Percentiles rank a stretch among this genome's conserved stretches.
Evolutionary conservation across 441 rosid genomes (phyloP).

Genomic region (Geranium incanum): DNA sequence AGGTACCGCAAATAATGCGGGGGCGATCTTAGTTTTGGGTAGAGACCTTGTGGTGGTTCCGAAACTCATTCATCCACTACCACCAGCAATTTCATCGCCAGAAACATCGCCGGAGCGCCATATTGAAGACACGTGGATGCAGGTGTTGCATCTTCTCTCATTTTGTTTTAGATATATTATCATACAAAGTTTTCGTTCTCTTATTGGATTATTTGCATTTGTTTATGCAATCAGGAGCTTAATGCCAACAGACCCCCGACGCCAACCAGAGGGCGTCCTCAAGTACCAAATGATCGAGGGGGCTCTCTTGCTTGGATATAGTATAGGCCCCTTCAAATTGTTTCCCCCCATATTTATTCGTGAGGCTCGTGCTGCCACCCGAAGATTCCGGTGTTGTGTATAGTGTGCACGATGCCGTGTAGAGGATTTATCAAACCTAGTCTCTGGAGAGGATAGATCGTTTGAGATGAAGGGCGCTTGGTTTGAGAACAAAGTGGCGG

Average conservation of each 20-base stretch:
- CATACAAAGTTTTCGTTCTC: background rate
- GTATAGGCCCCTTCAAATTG: slow-evolving; percentile 24
- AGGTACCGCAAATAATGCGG: slow-evolving; percentile 98
- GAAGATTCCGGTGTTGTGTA: slow-evolving; percentile 32
- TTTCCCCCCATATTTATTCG: slow-evolving; percentile 18
- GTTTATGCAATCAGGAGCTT: slow-evolving; percentile 54
- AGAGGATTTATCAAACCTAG: background rate
- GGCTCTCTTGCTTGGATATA: slow-evolving; percentile 90
- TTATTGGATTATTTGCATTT: background rate
- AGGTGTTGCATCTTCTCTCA: slow-evolving; percentile 36
- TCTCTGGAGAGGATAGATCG: slow-evolving; percentile 3
- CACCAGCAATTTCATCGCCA: slow-evolving; percentile 79
- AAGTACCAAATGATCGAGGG: slow-evolving; percentile 55
- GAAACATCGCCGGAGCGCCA: slow-evolving; percentile 80
- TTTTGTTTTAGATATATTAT: background rate
- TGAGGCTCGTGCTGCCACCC: slow-evolving; percentile 29
- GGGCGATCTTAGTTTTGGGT: slow-evolving; percentile 93
- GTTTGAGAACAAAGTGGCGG: too few species aligned
- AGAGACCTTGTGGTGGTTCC: slow-evolving; percentile 98
- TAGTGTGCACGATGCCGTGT: slow-evolving; percentile 37
- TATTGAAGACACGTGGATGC: slow-evolving; percentile 97
- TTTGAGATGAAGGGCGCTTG: background rate
- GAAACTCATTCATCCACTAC: slow-evolving; percentile 86
- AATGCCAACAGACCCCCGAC: slow-evolving; percentile 94
- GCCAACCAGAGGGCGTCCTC: slow-evolving; percentile 97